Percentiles rank a stretch among this genome's conserved stretches.
phyloP scores from a whole-genome alignment of 331 rosid species.

The Cydonia oblonga region DNA sequence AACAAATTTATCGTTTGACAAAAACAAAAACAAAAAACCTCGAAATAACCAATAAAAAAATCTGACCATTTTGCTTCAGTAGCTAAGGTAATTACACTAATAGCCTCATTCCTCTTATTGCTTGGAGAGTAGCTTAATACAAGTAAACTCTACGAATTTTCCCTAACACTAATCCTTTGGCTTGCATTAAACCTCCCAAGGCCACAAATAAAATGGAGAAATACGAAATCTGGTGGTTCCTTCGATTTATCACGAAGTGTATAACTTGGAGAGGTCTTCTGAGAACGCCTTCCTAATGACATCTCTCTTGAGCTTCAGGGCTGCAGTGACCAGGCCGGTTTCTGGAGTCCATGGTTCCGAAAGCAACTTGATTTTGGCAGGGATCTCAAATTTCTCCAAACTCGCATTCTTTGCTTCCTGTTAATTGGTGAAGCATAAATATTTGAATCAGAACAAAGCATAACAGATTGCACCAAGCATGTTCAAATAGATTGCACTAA shows the following conservation, averaged over 20 bases:
- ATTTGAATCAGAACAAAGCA: not conserved
- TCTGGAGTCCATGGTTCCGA: constrained; percentile 81
- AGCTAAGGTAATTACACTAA: not conserved
- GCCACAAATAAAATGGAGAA: not conserved
- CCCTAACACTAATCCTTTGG: constrained; percentile 3
- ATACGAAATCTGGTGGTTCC: not conserved
- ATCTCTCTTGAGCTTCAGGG: constrained; percentile 94
- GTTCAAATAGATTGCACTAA: not conserved
- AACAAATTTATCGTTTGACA: not conserved
- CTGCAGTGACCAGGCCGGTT: constrained; percentile 84
- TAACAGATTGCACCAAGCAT: not conserved
- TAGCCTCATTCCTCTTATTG: not conserved
- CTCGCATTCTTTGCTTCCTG: constrained; percentile 84
- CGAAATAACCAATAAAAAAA: not conserved
- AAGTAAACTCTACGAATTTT: not conserved
- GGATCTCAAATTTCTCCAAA: constrained; percentile 78
- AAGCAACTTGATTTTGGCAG: constrained; percentile 65
- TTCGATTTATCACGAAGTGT: constrained; percentile 12
- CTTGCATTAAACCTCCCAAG: not conserved
- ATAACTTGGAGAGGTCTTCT: constrained; percentile 55
- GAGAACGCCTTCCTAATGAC: constrained; percentile 54
- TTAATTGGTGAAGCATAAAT: not conserved
- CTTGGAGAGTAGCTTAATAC: not conserved
- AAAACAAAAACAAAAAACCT: not conserved
- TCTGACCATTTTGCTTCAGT: not conserved